These are phyloP conservation scores for Cyberlindnera nakhonratchasimensis DNA, from an alignment of 805 yeast genomes.

Conservation along the genomic window DNA sequence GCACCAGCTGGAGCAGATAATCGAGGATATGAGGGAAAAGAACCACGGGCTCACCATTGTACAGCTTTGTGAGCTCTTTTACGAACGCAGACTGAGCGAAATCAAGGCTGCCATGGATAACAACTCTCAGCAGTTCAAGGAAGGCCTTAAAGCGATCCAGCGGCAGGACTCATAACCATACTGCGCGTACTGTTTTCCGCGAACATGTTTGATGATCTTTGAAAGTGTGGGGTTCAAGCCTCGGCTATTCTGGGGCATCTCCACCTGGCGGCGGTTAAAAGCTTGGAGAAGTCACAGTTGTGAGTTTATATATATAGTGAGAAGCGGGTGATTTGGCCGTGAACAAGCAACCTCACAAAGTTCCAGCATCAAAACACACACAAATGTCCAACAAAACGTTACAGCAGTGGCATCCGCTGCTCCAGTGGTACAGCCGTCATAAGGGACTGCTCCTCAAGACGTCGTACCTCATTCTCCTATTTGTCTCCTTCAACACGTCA, in stretches of 20 bases:
- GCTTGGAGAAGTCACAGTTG: too few relatives aligned
- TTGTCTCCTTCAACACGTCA: slow-evolving; percentile 25
- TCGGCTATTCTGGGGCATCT: background rate
- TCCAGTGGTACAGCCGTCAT: slow-evolving; percentile 26
- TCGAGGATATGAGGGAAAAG: slow-evolving; percentile 2
- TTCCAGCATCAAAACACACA: background rate
- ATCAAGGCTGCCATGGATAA: slow-evolving; percentile 13
- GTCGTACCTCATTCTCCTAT: slow-evolving; percentile 25
- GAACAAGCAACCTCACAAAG: background rate
- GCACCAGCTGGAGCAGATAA: slow-evolving; percentile 6
- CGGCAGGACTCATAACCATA: background rate
- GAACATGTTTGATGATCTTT: background rate
- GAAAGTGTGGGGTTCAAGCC: background rate
- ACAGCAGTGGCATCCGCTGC: slow-evolving; percentile 8
- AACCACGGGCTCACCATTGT: slow-evolving; percentile 16
- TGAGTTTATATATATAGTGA: too few relatives aligned
- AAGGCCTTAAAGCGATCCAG: background rate
- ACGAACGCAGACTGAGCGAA: slow-evolving; percentile 17
- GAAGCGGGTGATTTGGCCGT: too few relatives aligned
- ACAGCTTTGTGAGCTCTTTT: slow-evolving; percentile 24
- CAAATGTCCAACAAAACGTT: background rate
- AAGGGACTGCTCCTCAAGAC: slow-evolving; percentile 27
- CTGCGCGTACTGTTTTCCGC: background rate
- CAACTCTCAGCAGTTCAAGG: slow-evolving; percentile 12
- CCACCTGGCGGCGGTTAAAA: background rate